These are phyloP conservation scores for Nyssa sinensis DNA, from an alignment of 148 eudicot genomes.

Conservation along the genomic window DNA sequence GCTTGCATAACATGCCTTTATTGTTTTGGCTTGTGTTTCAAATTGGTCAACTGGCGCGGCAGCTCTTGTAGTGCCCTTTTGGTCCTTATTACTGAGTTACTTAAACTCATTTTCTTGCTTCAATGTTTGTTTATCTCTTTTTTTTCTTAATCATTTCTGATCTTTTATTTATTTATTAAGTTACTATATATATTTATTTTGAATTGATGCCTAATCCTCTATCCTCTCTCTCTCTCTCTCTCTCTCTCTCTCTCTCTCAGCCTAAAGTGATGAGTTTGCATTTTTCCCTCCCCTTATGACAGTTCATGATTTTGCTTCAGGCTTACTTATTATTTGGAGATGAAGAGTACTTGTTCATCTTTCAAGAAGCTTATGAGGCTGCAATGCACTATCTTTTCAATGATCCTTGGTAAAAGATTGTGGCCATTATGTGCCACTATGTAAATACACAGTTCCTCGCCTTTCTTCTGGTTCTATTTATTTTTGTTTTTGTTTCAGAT, in stretches of 20 bases:
- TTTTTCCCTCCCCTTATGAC: neutral
- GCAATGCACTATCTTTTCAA: conserved; percentile 84
- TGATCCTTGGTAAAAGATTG: conserved; percentile 76
- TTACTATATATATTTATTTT: too few species aligned
- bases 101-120: too few species aligned
- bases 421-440: conserved; percentile 17
- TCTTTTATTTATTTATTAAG: too few species aligned
- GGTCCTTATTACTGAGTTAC: too few species aligned
- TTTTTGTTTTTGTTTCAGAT: neutral
- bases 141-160: too few species aligned
- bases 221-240: neutral
- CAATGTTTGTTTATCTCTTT: too few species aligned
- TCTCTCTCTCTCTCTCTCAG: neutral
- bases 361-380: conserved; percentile 96
- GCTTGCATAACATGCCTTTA: too few species aligned
- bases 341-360: conserved; percentile 92
- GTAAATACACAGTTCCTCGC: conserved; percentile 8
- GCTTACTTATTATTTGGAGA: conserved; percentile 92
- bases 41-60: too few species aligned
- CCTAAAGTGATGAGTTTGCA: neutral
- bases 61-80: too few species aligned
- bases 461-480: conserved; percentile 8
- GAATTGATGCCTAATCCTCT: too few species aligned
- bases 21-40: too few species aligned
- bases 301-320: conserved; percentile 39